phyloP scores from a whole-genome alignment of 805 yeast genomes.

The Lipomyces orientalis region DNA sequence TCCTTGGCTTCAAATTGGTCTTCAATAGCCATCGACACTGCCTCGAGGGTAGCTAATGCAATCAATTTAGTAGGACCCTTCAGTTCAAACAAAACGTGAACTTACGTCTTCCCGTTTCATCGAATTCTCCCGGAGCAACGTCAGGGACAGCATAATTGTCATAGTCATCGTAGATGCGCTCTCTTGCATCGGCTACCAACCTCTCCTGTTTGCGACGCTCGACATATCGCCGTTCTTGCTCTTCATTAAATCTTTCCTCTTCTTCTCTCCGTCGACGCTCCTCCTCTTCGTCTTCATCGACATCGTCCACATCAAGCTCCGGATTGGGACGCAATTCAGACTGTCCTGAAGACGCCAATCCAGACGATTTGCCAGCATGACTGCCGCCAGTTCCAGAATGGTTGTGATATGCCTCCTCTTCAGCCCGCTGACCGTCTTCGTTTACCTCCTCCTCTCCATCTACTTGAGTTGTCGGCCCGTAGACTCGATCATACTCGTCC shows the following conservation, averaged over 20 bases:
- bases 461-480: background rate
- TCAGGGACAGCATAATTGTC: background rate
- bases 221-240: constrained; percentile 1
- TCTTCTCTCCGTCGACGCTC: background rate
- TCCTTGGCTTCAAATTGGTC: background rate
- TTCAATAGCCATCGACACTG: background rate
- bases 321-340: background rate
- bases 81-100: background rate
- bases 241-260: constrained; percentile 1
- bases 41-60: constrained; percentile 7
- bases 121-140: background rate
- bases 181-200: background rate
- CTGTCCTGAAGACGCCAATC: background rate
- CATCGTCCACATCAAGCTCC: background rate
- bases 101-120: background rate
- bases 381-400: background rate
- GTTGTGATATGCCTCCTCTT: background rate
- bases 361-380: background rate
- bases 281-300: constrained; percentile 4
- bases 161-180: background rate
- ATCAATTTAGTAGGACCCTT: background rate
- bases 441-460: background rate
- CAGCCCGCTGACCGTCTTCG: background rate
- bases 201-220: background rate
- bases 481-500: constrained; percentile 5